Evolutionary conservation across 768 basidiomycete species (phyloP).

Genomic region (Tephrocybe rancida): DNA sequence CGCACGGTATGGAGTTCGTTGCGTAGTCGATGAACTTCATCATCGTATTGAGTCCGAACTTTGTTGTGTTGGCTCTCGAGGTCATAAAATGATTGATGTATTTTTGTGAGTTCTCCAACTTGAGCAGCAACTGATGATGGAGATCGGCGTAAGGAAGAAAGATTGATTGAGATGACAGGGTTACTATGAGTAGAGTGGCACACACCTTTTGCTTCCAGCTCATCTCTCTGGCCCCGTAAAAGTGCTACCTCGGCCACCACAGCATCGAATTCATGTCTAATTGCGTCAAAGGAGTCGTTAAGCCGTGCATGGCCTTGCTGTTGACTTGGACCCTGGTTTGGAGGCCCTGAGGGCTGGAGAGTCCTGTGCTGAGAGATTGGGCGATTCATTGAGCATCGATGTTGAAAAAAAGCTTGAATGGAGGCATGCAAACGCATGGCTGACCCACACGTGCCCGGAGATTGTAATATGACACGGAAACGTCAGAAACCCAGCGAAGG

Average conservation of each 20-base stretch:
- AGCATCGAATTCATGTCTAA: constrained; percentile 84
- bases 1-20: constrained; percentile 14
- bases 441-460: constrained; percentile 22
- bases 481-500: constrained; percentile 17
- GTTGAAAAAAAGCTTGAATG: constrained; percentile 14
- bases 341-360: constrained; percentile 54
- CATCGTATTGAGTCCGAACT: constrained; percentile 19
- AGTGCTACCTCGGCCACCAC: constrained; percentile 67
- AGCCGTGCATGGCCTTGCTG: constrained; percentile 49
- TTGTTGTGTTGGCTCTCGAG: constrained; percentile 19
- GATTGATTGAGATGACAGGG: not conserved
- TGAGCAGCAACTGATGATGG: constrained; percentile 14
- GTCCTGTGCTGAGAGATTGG: constrained; percentile 48
- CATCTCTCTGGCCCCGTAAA: constrained; percentile 80
- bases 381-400: constrained; percentile 19
- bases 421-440: constrained; percentile 15
- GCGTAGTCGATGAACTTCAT: constrained; percentile 17
- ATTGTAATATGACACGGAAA: constrained; percentile 21
- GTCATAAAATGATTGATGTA: constrained; percentile 20
- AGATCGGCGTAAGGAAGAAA: not conserved
- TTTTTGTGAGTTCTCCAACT: constrained; percentile 16
- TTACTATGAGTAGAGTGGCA: constrained; percentile 11
- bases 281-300: constrained; percentile 78
- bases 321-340: constrained; percentile 41
- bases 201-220: constrained; percentile 88